phyloP scores from a whole-genome alignment of 805 yeast species.

The Candida parachauliodes region DNA sequence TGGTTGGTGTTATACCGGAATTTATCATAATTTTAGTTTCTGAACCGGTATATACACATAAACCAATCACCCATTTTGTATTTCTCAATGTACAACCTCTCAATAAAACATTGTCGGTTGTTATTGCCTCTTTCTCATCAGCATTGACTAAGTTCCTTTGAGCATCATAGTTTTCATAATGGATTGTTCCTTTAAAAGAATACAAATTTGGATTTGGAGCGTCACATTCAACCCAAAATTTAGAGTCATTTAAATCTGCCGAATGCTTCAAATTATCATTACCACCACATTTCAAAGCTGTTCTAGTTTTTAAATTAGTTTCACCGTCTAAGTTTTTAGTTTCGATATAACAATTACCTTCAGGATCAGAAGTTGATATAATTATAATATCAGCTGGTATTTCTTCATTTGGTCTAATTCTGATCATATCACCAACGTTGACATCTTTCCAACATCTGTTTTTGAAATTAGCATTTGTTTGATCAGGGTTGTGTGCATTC shows the following conservation, averaged over 20 bases:
- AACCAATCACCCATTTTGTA: constrained; percentile 72
- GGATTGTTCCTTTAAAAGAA: constrained; percentile 62
- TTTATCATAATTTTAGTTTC: constrained; percentile 78
- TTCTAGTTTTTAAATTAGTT: constrained; percentile 64
- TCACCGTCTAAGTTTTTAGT: constrained; percentile 85
- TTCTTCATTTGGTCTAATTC: constrained; percentile 72
- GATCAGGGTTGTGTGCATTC: constrained; percentile 7
- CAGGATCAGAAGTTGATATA: constrained; percentile 62
- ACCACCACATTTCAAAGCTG: constrained; percentile 51
- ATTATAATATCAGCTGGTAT: constrained; percentile 73
- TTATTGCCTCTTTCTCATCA: constrained; percentile 53
- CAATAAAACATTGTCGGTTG: constrained; percentile 59
- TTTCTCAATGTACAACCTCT: constrained; percentile 74
- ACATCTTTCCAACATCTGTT: constrained; percentile 66
- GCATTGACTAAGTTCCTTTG: constrained; percentile 26
- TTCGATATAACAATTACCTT: constrained; percentile 71
- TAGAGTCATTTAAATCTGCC: constrained; percentile 53
- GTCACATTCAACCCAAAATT: constrained; percentile 66
- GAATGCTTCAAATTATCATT: constrained; percentile 47
- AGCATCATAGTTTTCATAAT: constrained; percentile 43
- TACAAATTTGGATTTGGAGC: constrained; percentile 67
- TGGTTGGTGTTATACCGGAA: constrained; percentile 75
- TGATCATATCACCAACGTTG: constrained; percentile 67
- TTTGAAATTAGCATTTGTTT: constrained; percentile 26
- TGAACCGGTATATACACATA: constrained; percentile 71